phyloP scores from a whole-genome alignment of 2,329 filamentous ascomycete genomes.

The Scedosporium aurantiacum region DNA sequence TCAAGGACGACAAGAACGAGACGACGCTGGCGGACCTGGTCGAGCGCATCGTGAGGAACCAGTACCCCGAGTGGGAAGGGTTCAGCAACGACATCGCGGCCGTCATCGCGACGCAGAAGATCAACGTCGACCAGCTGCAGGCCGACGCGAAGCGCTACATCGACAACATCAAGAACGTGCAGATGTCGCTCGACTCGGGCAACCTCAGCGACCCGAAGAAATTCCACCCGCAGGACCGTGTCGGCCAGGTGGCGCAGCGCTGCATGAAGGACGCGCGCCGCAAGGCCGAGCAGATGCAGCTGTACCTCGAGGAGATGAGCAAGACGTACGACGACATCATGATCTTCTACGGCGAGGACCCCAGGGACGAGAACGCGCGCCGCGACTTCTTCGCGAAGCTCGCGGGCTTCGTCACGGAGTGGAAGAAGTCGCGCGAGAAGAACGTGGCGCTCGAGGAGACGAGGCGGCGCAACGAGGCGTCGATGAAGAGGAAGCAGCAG shows the following conservation, averaged over 20 bases:
- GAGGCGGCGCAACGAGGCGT: conserved; percentile 75
- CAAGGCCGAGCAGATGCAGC: conserved; percentile 90
- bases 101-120: conserved; percentile 71
- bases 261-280: conserved; percentile 93
- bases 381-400: conserved; percentile 94
- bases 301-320: conserved; percentile 88
- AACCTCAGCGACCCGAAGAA: conserved; percentile 94
- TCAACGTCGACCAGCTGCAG: conserved; percentile 89
- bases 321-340: conserved; percentile 37
- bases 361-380: conserved; percentile 79
- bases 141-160: conserved; percentile 85
- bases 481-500: conserved; percentile 80
- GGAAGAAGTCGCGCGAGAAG: conserved; percentile 94
- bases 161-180: conserved; percentile 87
- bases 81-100: conserved; percentile 77
- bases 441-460: conserved; percentile 75
- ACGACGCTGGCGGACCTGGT: conserved; percentile 92
- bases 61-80: conserved; percentile 90
- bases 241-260: conserved; percentile 80
- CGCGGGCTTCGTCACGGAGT: conserved; percentile 79
- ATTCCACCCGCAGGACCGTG: conserved; percentile 94
- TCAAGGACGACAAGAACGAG: conserved; percentile 98
- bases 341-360: conserved; percentile 75
- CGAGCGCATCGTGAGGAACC: conserved; percentile 89
- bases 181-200: conserved; percentile 81